Percentiles rank a stretch among this genome's conserved stretches.
Evolutionary conservation across 2,329 filamentous ascomycete species (phyloP).

Genomic region (Aschersonia sp.): DNA sequence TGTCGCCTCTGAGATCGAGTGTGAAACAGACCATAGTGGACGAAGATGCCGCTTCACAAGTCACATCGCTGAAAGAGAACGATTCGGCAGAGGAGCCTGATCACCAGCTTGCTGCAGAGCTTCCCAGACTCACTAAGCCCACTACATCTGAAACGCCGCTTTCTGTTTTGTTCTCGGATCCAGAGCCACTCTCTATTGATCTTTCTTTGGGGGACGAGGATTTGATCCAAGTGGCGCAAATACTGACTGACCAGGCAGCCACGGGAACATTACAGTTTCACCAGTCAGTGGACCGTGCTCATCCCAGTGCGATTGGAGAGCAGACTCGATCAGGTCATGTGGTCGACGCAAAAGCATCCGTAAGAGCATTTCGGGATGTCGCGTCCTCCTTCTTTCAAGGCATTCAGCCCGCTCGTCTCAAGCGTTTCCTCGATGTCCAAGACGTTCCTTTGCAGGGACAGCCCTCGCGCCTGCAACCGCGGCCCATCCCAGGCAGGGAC

Average conservation of each 20-base stretch:
- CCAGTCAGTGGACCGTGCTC: conserved; percentile 9
- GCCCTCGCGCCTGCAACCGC: conserved; percentile 35
- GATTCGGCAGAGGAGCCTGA: conserved; percentile 31
- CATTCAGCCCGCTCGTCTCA: conserved; percentile 22
- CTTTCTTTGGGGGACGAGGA: conserved; percentile 39
- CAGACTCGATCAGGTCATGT: conserved; percentile 26
- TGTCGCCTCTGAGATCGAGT: conserved; percentile 34
- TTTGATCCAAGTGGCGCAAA: conserved; percentile 51
- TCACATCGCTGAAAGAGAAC: conserved; percentile 33
- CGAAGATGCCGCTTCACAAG: conserved; percentile 39
- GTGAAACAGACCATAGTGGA: conserved; percentile 25
- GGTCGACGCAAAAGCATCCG: conserved; percentile 29
- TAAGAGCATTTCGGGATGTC: conserved; percentile 29
- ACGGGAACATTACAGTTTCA: conserved; percentile 30
- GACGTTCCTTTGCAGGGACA: conserved; percentile 40
- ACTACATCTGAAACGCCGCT: conserved; percentile 35
- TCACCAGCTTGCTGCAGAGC: conserved; percentile 31
- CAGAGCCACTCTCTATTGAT: conserved; percentile 35
- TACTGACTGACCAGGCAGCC: conserved; percentile 56
- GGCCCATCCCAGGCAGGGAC: conserved; percentile 27
- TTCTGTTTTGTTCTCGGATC: conserved; percentile 41
- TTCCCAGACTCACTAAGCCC: conserved; percentile 32
- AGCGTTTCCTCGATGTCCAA: conserved; percentile 39
- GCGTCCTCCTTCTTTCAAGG: conserved; percentile 29
- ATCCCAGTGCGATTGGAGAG: conserved; percentile 11